Base-by-base conservation (phyloP, 192 early-diverging fungal genomes). In the Rhizophagus prolifer region DNA sequence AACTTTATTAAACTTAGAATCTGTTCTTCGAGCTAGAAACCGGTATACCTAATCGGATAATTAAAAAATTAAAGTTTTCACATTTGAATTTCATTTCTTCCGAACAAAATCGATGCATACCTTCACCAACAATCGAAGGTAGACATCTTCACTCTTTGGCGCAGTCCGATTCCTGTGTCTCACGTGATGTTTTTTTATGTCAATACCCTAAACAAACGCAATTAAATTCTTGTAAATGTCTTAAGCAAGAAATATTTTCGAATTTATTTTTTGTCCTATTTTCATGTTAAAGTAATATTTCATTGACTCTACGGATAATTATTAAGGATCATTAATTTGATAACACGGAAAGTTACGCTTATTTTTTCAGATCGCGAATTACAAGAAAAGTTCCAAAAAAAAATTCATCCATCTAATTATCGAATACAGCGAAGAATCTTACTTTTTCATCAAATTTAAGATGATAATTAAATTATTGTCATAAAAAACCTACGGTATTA, bases 1-100 rank as follows among this genome's bases (percentile, higher is more conserved):
- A 75, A 95, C 94, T 93, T 96, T 95, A 95, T 99, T 99, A 90
- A 99, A 99, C 86, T 89, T 87, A 85, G 96, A 90, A 88, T 97
- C 90, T 82, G 98, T 99, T 85, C 98, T 94, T 89, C 98, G 95
- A 71, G 97, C 96, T 72, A 99, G 91, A 94, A 97, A 98, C 84
- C 95, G 92, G 91, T 98, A 99, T 78, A 99, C 91, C 96, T 90
- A 81, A 60, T 16, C 34, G 25, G 10, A 60, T 62, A 2, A 28
- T 31, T 21, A 7, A 25, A 16, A 16, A 46, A 69, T 50, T 13
- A 23, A 54, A 30, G 61, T 19, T 75, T 23, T 68, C 13, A 19
- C 26, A 46, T 25, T 38, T 21, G 30, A 41, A 36, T 26, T 58
- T 70, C n/a, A 21, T 44, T 31, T 50, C 26, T 30, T 60, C 7